Evolutionary conservation across 2,329 filamentous ascomycete species (phyloP).

Genomic region (Colletotrichum sansevieriae): DNA sequence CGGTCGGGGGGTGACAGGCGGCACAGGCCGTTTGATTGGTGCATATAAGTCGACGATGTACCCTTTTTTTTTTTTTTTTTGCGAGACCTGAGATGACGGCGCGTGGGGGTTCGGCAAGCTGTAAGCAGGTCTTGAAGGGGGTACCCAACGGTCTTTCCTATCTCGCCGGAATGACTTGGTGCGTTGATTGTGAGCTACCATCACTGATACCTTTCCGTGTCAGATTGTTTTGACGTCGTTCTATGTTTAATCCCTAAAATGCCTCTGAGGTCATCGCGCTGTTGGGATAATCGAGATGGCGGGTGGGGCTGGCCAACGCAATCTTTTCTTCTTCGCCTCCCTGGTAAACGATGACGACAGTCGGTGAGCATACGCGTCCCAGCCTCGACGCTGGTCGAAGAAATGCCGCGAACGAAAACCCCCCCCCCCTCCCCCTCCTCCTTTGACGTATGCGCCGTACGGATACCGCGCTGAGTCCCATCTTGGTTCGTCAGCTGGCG

Average conservation of each 20-base stretch:
- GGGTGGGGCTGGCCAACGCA: background rate
- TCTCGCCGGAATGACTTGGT: background rate
- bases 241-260: background rate
- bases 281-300: background rate
- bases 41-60: background rate
- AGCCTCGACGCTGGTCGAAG: background rate
- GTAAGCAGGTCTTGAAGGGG: background rate
- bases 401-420: background rate
- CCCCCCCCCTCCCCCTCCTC: background rate
- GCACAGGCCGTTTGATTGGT: constrained; percentile 3
- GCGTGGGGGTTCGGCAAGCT: constrained; percentile 16
- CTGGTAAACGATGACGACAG: constrained; percentile 10
- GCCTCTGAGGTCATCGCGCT: constrained; percentile 10
- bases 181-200: background rate
- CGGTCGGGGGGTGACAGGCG: background rate
- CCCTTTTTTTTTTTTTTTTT: too few relatives aligned
- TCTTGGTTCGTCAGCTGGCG: constrained; percentile 1
- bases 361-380: background rate
- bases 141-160: background rate
- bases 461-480: constrained; percentile 26
- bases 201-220: background rate
- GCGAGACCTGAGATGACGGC: constrained; percentile 23
- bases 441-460: background rate
- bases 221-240: background rate
- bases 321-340: background rate